A percentile compares a stretch with the other conserved stretches of the same genome.
Evolutionary conservation across 805 yeast genomes (phyloP).

Genomic region (Allodekkera sacchari): DNA sequence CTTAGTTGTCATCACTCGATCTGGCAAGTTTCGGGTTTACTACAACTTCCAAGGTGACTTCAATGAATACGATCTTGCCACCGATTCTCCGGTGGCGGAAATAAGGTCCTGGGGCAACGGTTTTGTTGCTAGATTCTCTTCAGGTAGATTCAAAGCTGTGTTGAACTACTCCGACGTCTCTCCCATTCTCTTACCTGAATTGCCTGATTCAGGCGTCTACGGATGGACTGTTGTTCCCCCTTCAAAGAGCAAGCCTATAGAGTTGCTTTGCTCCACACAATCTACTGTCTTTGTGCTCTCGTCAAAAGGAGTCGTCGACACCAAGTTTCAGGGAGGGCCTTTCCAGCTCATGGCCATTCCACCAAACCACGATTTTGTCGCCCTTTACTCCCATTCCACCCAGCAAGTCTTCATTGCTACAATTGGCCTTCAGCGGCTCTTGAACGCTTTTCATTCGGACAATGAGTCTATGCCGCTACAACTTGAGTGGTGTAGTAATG

Average conservation of each 20-base stretch:
- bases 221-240: constrained; percentile 20
- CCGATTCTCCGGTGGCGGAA: constrained; percentile 26
- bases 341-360: constrained; percentile 21
- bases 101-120: constrained; percentile 33
- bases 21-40: constrained; percentile 49
- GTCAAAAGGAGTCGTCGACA: constrained; percentile 3
- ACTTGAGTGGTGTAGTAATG: constrained; percentile 80
- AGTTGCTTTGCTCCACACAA: constrained; percentile 8
- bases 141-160: constrained; percentile 34
- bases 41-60: constrained; percentile 62
- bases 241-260: constrained; percentile 7
- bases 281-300: constrained; percentile 6
- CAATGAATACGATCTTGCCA: constrained; percentile 38
- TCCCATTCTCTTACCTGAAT: not conserved
- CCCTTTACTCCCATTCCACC: constrained; percentile 33
- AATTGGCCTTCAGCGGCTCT: constrained; percentile 33
- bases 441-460: constrained; percentile 35
- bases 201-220: constrained; percentile 2
- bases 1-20: constrained; percentile 45
- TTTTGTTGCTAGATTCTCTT: constrained; percentile 34
- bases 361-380: constrained; percentile 49
- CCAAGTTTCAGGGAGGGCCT: constrained; percentile 10
- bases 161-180: constrained; percentile 20
- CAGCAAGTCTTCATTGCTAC: constrained; percentile 44
- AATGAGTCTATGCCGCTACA: constrained; percentile 30